Percentiles rank a stretch among this genome's conserved stretches.
Conservation (phyloP, 345 rosid genomes). For the Durio zibethinus region DNA sequence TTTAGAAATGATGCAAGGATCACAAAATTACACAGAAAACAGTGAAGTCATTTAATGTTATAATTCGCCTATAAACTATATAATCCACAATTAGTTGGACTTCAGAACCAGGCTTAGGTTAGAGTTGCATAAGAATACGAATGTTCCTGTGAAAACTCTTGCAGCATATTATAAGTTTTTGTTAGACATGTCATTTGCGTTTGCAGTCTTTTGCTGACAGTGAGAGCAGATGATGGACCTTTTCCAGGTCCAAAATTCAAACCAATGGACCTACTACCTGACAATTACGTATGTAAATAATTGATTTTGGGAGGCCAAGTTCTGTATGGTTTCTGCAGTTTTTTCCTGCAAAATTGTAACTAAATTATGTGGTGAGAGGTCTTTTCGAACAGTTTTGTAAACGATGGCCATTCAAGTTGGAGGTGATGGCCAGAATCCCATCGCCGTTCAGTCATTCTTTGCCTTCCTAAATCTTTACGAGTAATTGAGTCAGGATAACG, state of each 20-base stretch:
- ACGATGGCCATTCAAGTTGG: background rate
- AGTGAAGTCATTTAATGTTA: no score
- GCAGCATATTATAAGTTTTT: background rate
- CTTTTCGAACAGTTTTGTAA: background rate
- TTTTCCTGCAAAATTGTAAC: background rate
- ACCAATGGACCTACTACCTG: slow-evolving; percentile 7
- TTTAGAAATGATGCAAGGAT: background rate
- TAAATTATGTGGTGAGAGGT: background rate
- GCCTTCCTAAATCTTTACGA: background rate
- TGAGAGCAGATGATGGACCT: background rate
- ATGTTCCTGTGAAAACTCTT: background rate
- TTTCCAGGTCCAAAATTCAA: slow-evolving; percentile 9
- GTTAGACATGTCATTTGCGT: background rate
- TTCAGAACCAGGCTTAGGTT: background rate
- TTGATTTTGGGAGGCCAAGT: background rate
- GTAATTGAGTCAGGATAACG: background rate
- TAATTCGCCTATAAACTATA: background rate
- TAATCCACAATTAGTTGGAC: background rate
- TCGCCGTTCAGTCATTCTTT: background rate
- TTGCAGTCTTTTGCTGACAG: background rate
- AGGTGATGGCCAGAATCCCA: background rate
- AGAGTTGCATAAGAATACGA: background rate
- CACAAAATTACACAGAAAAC: background rate
- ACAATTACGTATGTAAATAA: slow-evolving; percentile 4
- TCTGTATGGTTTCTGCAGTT: background rate